Evolutionary conservation across 192 early-diverging fungal genomes (phyloP), one percentile per base, ranked within the genome.

Genomic region (Rhizoclosmatium globosum): DNA sequence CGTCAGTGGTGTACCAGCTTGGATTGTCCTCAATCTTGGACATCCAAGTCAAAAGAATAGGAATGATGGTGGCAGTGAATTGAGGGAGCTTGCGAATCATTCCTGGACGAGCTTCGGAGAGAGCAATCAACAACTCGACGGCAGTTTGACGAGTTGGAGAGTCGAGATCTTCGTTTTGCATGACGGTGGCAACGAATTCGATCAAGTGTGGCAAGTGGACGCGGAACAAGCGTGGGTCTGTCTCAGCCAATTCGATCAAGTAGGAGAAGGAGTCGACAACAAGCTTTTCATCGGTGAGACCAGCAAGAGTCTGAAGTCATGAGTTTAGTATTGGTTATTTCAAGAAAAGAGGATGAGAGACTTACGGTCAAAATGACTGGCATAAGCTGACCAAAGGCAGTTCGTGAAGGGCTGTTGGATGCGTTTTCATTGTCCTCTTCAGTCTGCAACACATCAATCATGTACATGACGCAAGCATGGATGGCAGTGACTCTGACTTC

Each of bases 11-110:
- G 84, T 98, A 93, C 98, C 98, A 99, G 3, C 86, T 87, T 79
- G 92, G 88, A 56, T 91, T 90, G 80, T 98, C 95, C 67, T 98
- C 97, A 60, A 99, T 84, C 74, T 94, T 91, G 48, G 93, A 92
- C 93, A 99, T 95, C 98, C 98, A 98, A 82, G 94, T 89, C 88
- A 99, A 83, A 60, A 95, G 88, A 44, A 96, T 89, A 1, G 98
- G 98, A 66, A 98, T 91, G 46, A 99, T 65, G 43, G 88, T 88
- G 43, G 85, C 71, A 72, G 88, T 89, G 86, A 97, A 98, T 75
- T 92, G 90, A 50, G 92, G 83, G 60, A 93, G 83, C 90, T 99
- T 99, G 75, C 97, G 92, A 80, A 95, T 91, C 93, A 97, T 94
- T 3, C 86, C 93, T 3, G 97, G 94, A 44, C 93, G 91, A 31